phyloP scores from a whole-genome alignment of 805 yeast species.

The Schizosaccharomyces lindneri region DNA sequence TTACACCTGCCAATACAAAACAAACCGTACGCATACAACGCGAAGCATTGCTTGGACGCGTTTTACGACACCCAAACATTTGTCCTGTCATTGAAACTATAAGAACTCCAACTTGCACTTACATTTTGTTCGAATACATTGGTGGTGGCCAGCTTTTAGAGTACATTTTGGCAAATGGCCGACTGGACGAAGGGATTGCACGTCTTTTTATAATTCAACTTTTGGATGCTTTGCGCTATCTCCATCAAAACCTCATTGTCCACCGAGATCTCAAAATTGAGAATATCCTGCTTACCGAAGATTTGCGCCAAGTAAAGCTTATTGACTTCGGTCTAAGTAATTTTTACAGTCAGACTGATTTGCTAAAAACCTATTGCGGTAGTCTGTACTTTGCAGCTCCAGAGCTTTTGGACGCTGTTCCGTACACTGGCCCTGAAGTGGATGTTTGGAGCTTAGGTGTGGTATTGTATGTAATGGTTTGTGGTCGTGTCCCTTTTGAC shows the following conservation, averaged over 20 bases:
- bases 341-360: conserved; percentile 41
- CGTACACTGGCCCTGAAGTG: conserved; percentile 88
- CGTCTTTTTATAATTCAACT: conserved; percentile 73
- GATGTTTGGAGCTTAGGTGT: conserved; percentile 98
- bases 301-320: conserved; percentile 73
- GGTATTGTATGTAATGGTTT: conserved; percentile 75
- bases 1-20: conserved; percentile 33
- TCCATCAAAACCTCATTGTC: not conserved
- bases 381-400: conserved; percentile 96
- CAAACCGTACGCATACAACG: conserved; percentile 78
- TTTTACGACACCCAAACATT: conserved; percentile 74
- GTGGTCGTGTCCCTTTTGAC: conserved; percentile 97
- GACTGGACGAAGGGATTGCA: conserved; percentile 78
- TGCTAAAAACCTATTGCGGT: conserved; percentile 86
- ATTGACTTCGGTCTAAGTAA: conserved; percentile 92
- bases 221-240: not conserved
- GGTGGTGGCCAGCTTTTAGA: conserved; percentile 95
- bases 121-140: conserved; percentile 88
- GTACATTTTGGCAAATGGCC: conserved; percentile 88
- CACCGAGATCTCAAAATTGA: conserved; percentile 18
- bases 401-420: conserved; percentile 71
- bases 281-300: conserved; percentile 43
- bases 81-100: conserved; percentile 82
- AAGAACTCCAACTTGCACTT: conserved; percentile 88
- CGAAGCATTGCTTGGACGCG: conserved; percentile 81